A percentile compares a stretch with the other conserved stretches of the same genome.
Evolutionary conservation across 2,329 filamentous ascomycete species (phyloP).

Genomic region (Colletotrichum higginsianum): DNA sequence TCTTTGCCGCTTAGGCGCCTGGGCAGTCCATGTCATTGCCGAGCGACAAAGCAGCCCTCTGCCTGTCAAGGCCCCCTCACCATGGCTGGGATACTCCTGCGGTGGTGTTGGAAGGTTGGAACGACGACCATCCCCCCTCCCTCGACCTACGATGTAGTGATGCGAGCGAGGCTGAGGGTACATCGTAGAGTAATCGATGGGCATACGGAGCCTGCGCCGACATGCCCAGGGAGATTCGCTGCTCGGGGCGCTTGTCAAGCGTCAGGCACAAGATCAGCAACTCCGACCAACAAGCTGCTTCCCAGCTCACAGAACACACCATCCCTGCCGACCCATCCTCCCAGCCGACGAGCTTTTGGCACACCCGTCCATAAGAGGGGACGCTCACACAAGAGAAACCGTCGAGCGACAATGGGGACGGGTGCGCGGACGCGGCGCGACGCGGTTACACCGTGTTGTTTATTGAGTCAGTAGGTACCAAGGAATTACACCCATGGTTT

Average conservation of each 20-base stretch:
- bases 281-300: conserved; percentile 15
- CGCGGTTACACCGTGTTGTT: conserved; percentile 36
- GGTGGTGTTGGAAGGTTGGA: conserved; percentile 9
- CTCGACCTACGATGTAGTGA: background rate
- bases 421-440: conserved; percentile 29
- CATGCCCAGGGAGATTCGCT: conserved; percentile 20
- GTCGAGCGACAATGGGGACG: background rate
- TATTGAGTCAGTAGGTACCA: conserved; percentile 31
- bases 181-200: background rate
- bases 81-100: conserved; percentile 22
- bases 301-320: conserved; percentile 13
- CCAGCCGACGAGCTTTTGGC: background rate
- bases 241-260: conserved; percentile 12
- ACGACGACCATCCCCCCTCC: background rate
- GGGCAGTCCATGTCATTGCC: background rate
- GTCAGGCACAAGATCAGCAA: conserved; percentile 9
- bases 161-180: conserved; percentile 10
- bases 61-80: conserved; percentile 4
- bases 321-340: background rate
- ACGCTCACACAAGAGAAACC: background rate
- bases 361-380: background rate
- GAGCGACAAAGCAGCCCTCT: background rate
- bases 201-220: background rate
- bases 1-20: conserved; percentile 22
- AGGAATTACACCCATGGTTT: conserved; percentile 10